These are phyloP conservation scores for Coprinellus micaceus DNA, from an alignment of 768 basidiomycete species.

Conservation along the genomic window DNA sequence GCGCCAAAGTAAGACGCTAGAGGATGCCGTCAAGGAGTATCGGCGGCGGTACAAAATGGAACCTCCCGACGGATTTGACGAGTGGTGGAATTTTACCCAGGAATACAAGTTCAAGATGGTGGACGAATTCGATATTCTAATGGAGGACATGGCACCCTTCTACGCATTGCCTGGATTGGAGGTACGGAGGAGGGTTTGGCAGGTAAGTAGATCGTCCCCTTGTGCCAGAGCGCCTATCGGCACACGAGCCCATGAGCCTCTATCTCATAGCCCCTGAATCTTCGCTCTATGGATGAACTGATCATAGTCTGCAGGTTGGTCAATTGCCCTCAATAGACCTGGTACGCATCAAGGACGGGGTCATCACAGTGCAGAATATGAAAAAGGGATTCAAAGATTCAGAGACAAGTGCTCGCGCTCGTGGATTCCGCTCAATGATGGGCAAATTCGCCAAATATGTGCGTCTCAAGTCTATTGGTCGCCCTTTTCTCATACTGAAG, in stretches of 20 bases:
- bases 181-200: conserved; percentile 55
- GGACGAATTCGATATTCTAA: conserved; percentile 87
- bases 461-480: conserved; percentile 15
- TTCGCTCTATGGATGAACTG: too few relatives aligned
- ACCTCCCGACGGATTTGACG: conserved; percentile 89
- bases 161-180: conserved; percentile 73
- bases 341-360: conserved; percentile 71
- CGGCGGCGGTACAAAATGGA: conserved; percentile 66
- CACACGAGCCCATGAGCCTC: too few relatives aligned
- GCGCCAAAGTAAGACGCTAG: conserved; percentile 76
- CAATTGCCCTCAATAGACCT: conserved; percentile 81
- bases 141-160: conserved; percentile 80
- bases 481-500: not conserved
- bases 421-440: conserved; percentile 74
- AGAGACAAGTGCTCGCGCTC: conserved; percentile 75
- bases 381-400: conserved; percentile 56
- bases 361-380: conserved; percentile 54
- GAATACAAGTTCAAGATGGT: conserved; percentile 71
- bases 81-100: conserved; percentile 82
- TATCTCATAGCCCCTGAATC: too few relatives aligned
- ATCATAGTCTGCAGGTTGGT: conserved; percentile 50
- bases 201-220: conserved; percentile 36
- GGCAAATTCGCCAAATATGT: conserved; percentile 65
- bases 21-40: conserved; percentile 80
- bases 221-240: too few relatives aligned